A percentile compares a stretch with the other conserved stretches of the same genome.
Conservation (phyloP, 169 alveolate genomes). For the Plasmodium fragile region DNA sequence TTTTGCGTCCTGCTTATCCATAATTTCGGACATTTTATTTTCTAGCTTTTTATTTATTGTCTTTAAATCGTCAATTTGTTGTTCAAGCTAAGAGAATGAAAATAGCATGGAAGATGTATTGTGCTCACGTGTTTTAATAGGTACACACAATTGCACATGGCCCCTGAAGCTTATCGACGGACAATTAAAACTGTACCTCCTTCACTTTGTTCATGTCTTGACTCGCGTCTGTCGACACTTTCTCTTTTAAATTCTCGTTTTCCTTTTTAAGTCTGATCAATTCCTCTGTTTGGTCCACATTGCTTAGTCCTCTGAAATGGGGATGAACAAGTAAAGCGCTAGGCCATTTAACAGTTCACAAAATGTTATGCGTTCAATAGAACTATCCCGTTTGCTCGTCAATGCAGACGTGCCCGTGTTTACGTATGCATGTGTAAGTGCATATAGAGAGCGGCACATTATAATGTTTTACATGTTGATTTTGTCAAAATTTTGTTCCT, state of each 20-base stretch:
- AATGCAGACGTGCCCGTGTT: neutral
- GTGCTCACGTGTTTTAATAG: neutral
- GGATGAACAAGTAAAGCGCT: neutral
- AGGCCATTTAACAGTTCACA: neutral
- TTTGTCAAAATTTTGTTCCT: slow-evolving; percentile 52
- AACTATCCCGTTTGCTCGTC: neutral
- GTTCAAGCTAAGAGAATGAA: slow-evolving; percentile 43
- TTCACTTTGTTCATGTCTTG: slow-evolving; percentile 37
- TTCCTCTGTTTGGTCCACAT: slow-evolving; percentile 75
- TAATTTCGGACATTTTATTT: slow-evolving; percentile 21
- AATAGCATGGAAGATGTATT: neutral
- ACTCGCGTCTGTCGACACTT: slow-evolving; percentile 21
- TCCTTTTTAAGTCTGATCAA: slow-evolving; percentile 71
- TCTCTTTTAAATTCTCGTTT: slow-evolving; percentile 54
- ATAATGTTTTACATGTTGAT: slow-evolving; percentile 54
- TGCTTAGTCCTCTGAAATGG: slow-evolving; percentile 38
- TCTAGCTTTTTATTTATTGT: slow-evolving; percentile 50
- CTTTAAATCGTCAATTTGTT: slow-evolving; percentile 51
- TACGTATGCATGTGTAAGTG: neutral
- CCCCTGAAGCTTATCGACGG: neutral
- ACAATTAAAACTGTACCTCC: slow-evolving; percentile 9
- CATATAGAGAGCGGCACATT: neutral
- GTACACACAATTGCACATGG: neutral
- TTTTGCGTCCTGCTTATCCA: slow-evolving; percentile 1
- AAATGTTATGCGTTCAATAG: neutral